Percentiles rank a stretch among this genome's conserved stretches.
These are phyloP conservation scores for Saccharomycopsis schoenii DNA, from an alignment of 805 yeast genomes.

Conservation along the genomic window DNA sequence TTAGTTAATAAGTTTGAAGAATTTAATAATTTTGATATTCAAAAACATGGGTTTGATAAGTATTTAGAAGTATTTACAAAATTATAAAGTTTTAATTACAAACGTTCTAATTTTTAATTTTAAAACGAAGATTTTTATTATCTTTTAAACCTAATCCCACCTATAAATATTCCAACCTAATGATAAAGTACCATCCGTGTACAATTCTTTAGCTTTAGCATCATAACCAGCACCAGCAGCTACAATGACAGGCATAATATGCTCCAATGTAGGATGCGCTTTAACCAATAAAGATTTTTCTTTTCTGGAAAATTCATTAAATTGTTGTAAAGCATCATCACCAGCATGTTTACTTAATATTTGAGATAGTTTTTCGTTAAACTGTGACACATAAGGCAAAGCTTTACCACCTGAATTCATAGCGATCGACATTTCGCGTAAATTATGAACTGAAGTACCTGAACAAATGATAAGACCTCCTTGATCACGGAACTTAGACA, in stretches of 20 bases:
- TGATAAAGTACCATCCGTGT: slow-evolving; percentile 34
- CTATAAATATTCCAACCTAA: slow-evolving; percentile 67
- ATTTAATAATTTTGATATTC: background rate
- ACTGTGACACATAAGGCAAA: slow-evolving; percentile 42
- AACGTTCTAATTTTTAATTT: too few relatives aligned
- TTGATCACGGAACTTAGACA: slow-evolving; percentile 41
- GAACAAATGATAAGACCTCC: slow-evolving; percentile 51
- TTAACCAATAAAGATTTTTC: slow-evolving; percentile 28
- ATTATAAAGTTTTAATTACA: background rate
- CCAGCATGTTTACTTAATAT: slow-evolving; percentile 28
- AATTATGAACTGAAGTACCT: slow-evolving; percentile 76
- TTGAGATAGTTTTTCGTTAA: slow-evolving; percentile 36
- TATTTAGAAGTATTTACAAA: background rate
- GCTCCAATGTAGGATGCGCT: slow-evolving; percentile 75
- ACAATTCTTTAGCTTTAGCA: slow-evolving; percentile 35
- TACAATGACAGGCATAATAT: slow-evolving; percentile 57
- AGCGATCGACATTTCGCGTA: slow-evolving; percentile 40
- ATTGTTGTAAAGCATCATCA: slow-evolving; percentile 26
- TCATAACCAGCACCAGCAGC: slow-evolving; percentile 42
- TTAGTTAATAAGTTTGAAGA: background rate
- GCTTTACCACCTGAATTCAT: slow-evolving; percentile 20
- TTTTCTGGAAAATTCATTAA: slow-evolving; percentile 29
- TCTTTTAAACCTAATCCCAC: slow-evolving; percentile 19
- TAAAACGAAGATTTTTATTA: background rate
- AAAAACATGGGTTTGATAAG: background rate